A percentile compares a stretch with the other conserved stretches of the same genome.
Evolutionary conservation across 768 basidiomycete genomes (phyloP).

Genomic region (Gloeopeniophorella convolvens): DNA sequence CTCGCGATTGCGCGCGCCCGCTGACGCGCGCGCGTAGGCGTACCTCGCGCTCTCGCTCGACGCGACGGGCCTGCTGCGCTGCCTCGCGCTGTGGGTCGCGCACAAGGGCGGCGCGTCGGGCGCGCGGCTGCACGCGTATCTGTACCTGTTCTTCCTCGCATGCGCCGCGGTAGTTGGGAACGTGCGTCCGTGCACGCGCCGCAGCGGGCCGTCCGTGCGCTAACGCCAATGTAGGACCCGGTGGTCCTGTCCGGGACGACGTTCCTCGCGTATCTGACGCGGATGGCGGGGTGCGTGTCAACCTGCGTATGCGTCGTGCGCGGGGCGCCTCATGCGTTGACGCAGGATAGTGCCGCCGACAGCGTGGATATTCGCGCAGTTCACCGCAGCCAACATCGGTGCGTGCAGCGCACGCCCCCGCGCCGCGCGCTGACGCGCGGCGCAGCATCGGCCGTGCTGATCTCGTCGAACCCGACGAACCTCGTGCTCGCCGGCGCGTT

Average conservation of each 20-base stretch:
- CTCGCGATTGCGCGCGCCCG: not conserved
- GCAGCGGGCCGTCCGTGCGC: not conserved
- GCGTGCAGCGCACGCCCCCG: slow-evolving; percentile 32
- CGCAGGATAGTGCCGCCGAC: slow-evolving; percentile 35
- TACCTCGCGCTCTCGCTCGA: slow-evolving; percentile 93
- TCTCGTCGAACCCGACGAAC: slow-evolving; percentile 92
- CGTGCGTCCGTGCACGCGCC: slow-evolving; percentile 22
- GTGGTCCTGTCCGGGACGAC: slow-evolving; percentile 88
- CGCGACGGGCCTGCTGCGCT: slow-evolving; percentile 78
- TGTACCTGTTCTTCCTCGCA: slow-evolving; percentile 77
- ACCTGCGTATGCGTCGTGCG: not conserved
- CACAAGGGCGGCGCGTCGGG: slow-evolving; percentile 64
- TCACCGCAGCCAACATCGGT: slow-evolving; percentile 73
- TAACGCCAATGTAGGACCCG: slow-evolving; percentile 47
- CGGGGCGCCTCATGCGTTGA: not conserved
- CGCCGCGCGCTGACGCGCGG: not conserved
- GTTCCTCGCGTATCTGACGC: slow-evolving; percentile 84
- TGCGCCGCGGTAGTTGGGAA: slow-evolving; percentile 83
- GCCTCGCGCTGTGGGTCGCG: slow-evolving; percentile 85
- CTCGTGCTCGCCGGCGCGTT: slow-evolving; percentile 90
- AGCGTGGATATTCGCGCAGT: slow-evolving; percentile 70
- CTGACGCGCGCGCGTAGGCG: slow-evolving; percentile 29
- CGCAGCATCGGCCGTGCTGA: slow-evolving; percentile 48
- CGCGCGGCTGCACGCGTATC: slow-evolving; percentile 66
- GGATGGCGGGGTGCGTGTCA: slow-evolving; percentile 40